Evolutionary conservation across 179 eudicot genomes (phyloP).

Genomic region (Drosera spatulata): DNA sequence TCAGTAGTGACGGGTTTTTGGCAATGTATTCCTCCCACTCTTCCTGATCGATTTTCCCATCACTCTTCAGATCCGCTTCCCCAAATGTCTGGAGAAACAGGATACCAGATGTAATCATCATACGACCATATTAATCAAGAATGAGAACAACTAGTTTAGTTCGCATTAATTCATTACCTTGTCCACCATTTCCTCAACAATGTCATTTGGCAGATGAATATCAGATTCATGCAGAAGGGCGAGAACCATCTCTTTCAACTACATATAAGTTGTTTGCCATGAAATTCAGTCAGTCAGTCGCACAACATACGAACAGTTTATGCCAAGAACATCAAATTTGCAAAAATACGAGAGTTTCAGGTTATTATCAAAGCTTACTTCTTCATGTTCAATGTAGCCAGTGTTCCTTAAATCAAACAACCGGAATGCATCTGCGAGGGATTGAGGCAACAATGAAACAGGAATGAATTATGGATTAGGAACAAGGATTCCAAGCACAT

Average conservation of each 20-base stretch:
- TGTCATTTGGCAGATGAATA: constrained; percentile 29
- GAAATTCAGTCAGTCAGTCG: too few species aligned
- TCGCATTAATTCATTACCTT: constrained; percentile 20
- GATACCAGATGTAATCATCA: background rate
- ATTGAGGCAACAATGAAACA: background rate
- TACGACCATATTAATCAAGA: background rate
- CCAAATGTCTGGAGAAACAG: constrained; percentile 27
- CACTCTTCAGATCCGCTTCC: constrained; percentile 61
- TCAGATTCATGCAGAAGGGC: constrained; percentile 46
- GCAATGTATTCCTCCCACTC: constrained; percentile 61
- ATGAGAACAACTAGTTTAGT: background rate
- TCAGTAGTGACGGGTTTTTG: constrained; percentile 50
- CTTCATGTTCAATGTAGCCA: constrained; percentile 61
- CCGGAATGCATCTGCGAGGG: constrained; percentile 43
- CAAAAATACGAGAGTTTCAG: background rate
- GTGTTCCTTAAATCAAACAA: constrained; percentile 50
- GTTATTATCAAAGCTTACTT: constrained; percentile 16
- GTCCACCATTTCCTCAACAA: constrained; percentile 42
- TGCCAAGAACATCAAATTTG: background rate
- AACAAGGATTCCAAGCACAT: background rate
- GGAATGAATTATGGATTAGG: background rate
- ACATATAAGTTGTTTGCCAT: constrained; percentile 2
- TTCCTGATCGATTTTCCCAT: constrained; percentile 60
- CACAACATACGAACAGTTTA: background rate
- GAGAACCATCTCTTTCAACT: constrained; percentile 58